phyloP scores from a whole-genome alignment of 2,329 filamentous ascomycete species.

The Ilyonectria sp. region DNA sequence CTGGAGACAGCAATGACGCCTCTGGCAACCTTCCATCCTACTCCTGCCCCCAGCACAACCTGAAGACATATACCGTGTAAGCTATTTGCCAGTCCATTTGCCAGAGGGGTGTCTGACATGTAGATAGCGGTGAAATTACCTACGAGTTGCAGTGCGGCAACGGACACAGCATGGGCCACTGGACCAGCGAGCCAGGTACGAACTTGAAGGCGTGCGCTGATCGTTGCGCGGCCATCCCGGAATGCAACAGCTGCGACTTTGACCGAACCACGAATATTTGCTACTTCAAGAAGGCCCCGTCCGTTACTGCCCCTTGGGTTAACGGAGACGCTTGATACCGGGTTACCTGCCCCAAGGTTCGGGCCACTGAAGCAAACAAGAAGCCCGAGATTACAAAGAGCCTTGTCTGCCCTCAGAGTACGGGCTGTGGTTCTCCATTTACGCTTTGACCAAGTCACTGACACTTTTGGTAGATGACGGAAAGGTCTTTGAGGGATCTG shows the following conservation, averaged over 20 bases:
- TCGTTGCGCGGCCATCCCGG: constrained; percentile 6
- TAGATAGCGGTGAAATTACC: constrained; percentile 3
- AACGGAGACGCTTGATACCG: constrained; percentile 11
- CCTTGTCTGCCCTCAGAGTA: neutral
- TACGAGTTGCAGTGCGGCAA: constrained; percentile 28
- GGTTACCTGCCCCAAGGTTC: constrained; percentile 3
- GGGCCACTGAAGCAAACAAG: neutral
- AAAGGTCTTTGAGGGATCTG: constrained; percentile 34
- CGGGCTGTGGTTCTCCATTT: neutral
- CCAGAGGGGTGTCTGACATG: neutral
- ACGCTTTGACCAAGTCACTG: neutral
- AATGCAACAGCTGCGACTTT: constrained; percentile 20
- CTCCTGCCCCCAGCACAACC: neutral
- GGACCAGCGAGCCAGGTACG: constrained; percentile 2
- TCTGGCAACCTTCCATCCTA: neutral
- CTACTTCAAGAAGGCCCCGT: constrained; percentile 17
- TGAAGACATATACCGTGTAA: neutral
- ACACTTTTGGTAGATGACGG: constrained; percentile 20
- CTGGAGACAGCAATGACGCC: neutral
- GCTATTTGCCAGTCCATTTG: neutral
- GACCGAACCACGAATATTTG: neutral
- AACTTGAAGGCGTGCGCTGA: constrained; percentile 25
- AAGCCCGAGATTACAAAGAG: neutral
- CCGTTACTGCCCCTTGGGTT: neutral
- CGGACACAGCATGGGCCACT: constrained; percentile 3